Evolutionary conservation across 345 rosid genomes (phyloP), one percentile per base, ranked within the genome.

Genomic region (Angophora floribunda): DNA sequence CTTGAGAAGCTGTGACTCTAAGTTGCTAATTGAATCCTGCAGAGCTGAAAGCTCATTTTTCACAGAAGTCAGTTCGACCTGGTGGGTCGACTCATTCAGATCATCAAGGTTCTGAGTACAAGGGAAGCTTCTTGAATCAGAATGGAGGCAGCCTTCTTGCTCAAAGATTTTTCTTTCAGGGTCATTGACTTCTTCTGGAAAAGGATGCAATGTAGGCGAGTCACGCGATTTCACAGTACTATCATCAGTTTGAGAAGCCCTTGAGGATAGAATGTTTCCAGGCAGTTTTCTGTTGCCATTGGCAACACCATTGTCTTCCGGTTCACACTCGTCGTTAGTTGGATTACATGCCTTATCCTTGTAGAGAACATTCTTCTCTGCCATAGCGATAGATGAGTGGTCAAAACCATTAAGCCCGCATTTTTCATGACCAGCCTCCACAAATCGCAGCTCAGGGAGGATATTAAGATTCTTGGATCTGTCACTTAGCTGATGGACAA

Each of bases 1-100:
- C 90, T 92, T 96, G 51, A 89, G 89, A 87, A 97, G 93, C 94
- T 96, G 96, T 41, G 90, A 92, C 86, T 95, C 97, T 85, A 92
- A 88, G 89, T 91, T 92, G 89, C 89, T 90, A 86, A 98, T 94
- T 86, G 93, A 93, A 87, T 92, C 93, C 92, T 98, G 95, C 89
- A 95, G 87, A 87, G 88, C 90, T 61, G 90, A 89, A 70, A 96
- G 90, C 47, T 96, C 97, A 90, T 88, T 90, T 89, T 90, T 95
- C 89, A 93, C 87, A 86, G 95, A 88, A 82, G 88, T 93, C 91
- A 94, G 89, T 93, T 97, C 98, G 88, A 89, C 92, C 86, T 92
- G 89, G 91, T 85, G 92, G 85, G 93, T 89, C 91, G 94, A 89
- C 88, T 95, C 99, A 53, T 91, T 92, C 78, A 90, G 88, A 89